Evolutionary conservation across 2,329 filamentous ascomycete genomes (phyloP), one percentile per base, ranked within the genome.

Genomic region (Calonectria pseudoreteaudii): DNA sequence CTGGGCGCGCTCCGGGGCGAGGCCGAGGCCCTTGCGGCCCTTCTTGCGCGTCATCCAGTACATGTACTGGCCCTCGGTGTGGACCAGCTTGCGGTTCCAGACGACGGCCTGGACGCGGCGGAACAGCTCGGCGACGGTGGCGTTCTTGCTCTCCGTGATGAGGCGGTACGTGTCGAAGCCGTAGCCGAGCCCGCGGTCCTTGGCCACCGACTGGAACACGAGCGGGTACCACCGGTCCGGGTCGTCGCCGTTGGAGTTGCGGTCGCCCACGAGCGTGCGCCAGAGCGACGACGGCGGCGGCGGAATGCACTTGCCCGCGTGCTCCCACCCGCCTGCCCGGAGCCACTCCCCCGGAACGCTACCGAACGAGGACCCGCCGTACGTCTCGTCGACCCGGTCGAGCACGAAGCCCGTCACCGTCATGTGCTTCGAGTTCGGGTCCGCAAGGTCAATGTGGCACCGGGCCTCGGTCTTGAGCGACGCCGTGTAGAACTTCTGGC

Each of bases 161-260:
- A 62, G 56, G 3, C 34, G 34, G 23, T 62, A 41, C 23, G 56
- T 62, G 56, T 41, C n/a, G 34, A 62, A 62, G n/a, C 34, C 56
- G 34, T 41, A 62, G 20, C 28, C 23, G n/a, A 44, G 36, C 2
- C 56, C 56, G 9, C 34, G 26, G 34, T 62, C 56, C n/a, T 28
- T 62, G 16, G 56, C 56, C n/a, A 60, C 56, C n/a, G 56, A 60
- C 56, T 60, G 56, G n/a, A 60, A 60, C 11, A 60, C 56, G n/a
- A 60, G 56, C 18, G 34, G 56, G 56, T 38, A 60, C 56, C 56
- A 60, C 2, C 56, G 34, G 26, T 28, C 56, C 23, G 56, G 56
- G 38, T 62, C 56, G 36, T 62, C 34, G 23, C 34, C 56, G 11
- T 3, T 30, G 2, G 56, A 28, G 34, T 41, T 62, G 26, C 56